A percentile compares a stretch with the other conserved stretches of the same genome.
phyloP scores from a whole-genome alignment of 2,329 filamentous ascomycete species.

The Stemphylium lycopersici region DNA sequence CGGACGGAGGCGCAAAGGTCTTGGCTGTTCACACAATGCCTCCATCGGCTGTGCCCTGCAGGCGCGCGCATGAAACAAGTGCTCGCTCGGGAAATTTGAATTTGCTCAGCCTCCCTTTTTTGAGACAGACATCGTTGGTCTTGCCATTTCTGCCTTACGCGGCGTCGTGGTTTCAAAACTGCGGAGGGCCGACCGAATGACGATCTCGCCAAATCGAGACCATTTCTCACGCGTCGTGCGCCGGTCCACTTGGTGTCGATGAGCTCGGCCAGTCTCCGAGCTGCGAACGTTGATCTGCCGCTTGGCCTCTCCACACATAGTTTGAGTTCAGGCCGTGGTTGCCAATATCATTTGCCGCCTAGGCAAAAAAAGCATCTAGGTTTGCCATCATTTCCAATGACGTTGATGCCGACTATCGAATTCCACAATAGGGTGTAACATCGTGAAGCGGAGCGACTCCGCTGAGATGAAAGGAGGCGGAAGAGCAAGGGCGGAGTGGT shows the following conservation, averaged over 20 bases:
- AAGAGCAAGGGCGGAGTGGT: constrained; percentile 9
- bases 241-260: constrained; percentile 15
- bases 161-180: constrained; percentile 20
- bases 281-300: constrained; percentile 23
- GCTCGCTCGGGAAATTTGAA: neutral
- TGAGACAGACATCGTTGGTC: neutral
- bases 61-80: neutral
- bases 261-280: constrained; percentile 3
- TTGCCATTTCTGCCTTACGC: constrained; percentile 9
- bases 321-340: neutral
- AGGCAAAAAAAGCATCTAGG: neutral
- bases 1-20: too few relatives aligned
- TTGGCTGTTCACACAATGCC: too few relatives aligned
- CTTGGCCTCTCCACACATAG: neutral
- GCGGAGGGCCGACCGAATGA: constrained; percentile 9
- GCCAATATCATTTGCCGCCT: neutral
- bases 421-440: neutral
- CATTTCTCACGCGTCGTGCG: neutral
- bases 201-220: constrained; percentile 20
- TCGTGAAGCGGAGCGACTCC: neutral
- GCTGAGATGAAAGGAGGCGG: constrained; percentile 23
- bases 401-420: neutral
- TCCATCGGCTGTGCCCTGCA: neutral
- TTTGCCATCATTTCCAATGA: neutral
- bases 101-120: neutral